Percentiles rank a stretch among this genome's conserved stretches.
Conservation (phyloP, 2,329 filamentous ascomycete species). For the Sporothrix mexicana region DNA sequence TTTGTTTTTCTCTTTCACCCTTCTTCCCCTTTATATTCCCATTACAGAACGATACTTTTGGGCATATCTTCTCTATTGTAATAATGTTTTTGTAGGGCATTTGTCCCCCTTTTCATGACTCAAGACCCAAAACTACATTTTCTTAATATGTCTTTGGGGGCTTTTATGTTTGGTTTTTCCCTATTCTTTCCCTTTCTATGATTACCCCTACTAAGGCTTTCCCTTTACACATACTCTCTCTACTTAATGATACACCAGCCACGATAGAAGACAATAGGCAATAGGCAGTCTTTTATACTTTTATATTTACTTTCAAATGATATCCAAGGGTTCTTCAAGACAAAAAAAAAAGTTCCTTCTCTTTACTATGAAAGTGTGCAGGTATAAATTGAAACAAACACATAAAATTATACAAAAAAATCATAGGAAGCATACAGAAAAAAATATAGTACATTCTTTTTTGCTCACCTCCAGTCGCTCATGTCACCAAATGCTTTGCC, state of each 20-base stretch:
- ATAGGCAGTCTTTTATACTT: not conserved
- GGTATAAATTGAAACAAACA: not conserved
- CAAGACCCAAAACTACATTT: constrained; percentile 15
- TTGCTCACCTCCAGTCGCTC: not conserved
- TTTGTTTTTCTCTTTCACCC: not conserved
- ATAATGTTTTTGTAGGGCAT: not conserved
- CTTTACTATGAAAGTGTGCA: too few relatives aligned
- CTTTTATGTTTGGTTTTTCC: not conserved
- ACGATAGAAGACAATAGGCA: not conserved
- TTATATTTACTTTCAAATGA: constrained; percentile 7
- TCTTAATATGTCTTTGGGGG: constrained; percentile 6
- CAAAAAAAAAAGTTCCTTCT: not conserved
- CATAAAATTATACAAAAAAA: constrained; percentile 23
- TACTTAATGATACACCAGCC: not conserved
- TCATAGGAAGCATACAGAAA: not conserved
- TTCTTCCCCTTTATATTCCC: not conserved
- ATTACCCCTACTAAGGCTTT: not conserved
- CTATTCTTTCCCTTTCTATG: not conserved
- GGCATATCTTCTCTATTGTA: constrained; percentile 3
- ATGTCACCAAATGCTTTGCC: not conserved
- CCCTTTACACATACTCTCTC: not conserved
- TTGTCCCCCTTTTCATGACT: not conserved
- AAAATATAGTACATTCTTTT: constrained; percentile 24
- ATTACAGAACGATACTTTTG: not conserved
- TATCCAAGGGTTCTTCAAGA: not conserved